Conservation (phyloP, 78 protist species). For the Anaeramoeba flamelloides region DNA sequence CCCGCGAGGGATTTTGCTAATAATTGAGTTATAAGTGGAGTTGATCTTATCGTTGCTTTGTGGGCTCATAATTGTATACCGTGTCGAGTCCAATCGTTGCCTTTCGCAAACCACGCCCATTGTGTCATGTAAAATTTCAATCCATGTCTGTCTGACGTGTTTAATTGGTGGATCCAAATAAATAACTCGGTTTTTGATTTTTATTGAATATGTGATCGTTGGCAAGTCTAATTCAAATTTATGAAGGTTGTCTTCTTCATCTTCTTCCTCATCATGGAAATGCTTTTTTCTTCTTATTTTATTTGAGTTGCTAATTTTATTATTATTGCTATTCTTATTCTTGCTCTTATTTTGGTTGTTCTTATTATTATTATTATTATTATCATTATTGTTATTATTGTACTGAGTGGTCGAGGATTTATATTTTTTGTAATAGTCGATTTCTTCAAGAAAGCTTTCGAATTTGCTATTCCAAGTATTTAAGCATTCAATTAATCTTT, state of each 20-base stretch:
- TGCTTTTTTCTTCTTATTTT: background rate
- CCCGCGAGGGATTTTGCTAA: constrained; percentile 36
- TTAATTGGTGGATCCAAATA: constrained; percentile 60
- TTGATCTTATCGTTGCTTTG: background rate
- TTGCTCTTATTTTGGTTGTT: background rate
- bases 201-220: constrained; percentile 40
- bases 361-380: background rate
- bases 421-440: background rate
- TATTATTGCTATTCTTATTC: background rate
- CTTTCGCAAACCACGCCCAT: constrained; percentile 21
- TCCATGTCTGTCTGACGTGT: constrained; percentile 42
- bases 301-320: background rate
- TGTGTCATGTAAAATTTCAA: constrained; percentile 29
- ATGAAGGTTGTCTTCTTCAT: constrained; percentile 12
- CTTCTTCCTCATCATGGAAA: background rate
- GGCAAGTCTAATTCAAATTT: background rate
- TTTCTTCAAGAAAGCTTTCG: constrained; percentile 13
- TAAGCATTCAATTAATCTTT: constrained; percentile 33
- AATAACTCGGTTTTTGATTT: constrained; percentile 44
- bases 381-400: background rate
- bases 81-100: constrained; percentile 34
- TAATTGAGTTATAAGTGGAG: constrained; percentile 26
- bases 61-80: constrained; percentile 16
- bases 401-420: background rate
- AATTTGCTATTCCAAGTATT: constrained; percentile 36